Evolutionary conservation across 768 basidiomycete genomes (phyloP), one percentile per base, ranked within the genome.

Genomic region (Paxillus rubicundulus): DNA sequence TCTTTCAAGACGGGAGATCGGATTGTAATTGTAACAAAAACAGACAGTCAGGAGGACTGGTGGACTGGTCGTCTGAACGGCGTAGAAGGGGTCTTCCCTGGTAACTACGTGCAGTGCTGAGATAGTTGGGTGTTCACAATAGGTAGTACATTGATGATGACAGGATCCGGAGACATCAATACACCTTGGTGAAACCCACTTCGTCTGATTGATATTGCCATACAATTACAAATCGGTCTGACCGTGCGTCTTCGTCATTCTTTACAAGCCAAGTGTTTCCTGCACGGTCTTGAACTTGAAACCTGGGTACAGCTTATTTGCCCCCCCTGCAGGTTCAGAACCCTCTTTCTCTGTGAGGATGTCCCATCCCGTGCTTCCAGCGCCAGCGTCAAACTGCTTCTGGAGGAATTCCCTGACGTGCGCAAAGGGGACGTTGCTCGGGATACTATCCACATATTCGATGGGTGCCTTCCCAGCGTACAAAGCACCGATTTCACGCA

Each of bases 51-150:
- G 24, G 92, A 98, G 66, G 95, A 98, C 65, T 98, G 95, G 95
- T 98, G 96, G 96, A 97, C 94, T 24, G 95, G 96, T 7, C 79
- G 82, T 62, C 48, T 96, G 59, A 84, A 91, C 58, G 93, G 93
- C 7, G 67, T 69, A 55, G 82, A 91, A 66, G 95, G 95, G 8
- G 88, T 94, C 14, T 98, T 98, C 73, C 96, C 95, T 50, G 91
- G 89, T 81, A 72, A 66, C 70, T 72, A 69, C 32, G 68, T 69
- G 18, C 69, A 71, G 47, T 64, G 20, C 50, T 57, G 39, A 46
- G 20, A 43, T 33, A 33, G 38, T 18, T 33, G 48, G 10, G 49
- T 38, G 16, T 45, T 49, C 30, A 32, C 20, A 13, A 43, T 21
- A 40, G 33, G 12, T 5, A 33, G 33, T 8, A 33, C 33, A 12